Percentiles rank a stretch among this genome's conserved stretches.
These are phyloP conservation scores for Rauvolfia tetraphylla DNA, from an alignment of 257 asterid species.

Conservation along the genomic window DNA sequence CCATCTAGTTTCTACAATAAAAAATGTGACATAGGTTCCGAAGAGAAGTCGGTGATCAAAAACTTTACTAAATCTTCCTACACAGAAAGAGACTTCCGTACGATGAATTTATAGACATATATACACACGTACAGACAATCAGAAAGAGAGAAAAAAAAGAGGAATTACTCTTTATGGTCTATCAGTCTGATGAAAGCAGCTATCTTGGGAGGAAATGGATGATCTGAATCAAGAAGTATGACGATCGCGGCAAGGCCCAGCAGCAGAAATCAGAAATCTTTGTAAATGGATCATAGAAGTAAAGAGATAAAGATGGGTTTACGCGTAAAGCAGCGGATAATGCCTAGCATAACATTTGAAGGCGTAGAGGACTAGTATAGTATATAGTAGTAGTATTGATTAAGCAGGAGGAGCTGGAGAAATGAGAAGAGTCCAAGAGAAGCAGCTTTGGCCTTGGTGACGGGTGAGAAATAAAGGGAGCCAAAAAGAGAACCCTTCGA, in stretches of 20 bases:
- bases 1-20: neutral
- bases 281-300: neutral
- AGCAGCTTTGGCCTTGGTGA: conserved; percentile 4
- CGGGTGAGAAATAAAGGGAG: too few relatives aligned
- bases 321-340: neutral
- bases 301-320: neutral
- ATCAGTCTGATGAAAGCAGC: conserved; percentile 1
- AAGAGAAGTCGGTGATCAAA: neutral
- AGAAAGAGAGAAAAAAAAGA: neutral
- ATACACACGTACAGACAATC: neutral
- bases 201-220: conserved; percentile 8
- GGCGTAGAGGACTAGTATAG: neutral
- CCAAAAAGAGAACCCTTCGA: neutral
- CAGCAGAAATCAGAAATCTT: conserved; percentile 4
- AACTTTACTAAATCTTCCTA: neutral
- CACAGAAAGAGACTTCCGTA: neutral
- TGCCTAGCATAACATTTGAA: neutral
- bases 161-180: neutral
- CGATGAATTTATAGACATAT: neutral
- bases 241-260: neutral
- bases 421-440: conserved; percentile 16
- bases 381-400: neutral
- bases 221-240: conserved; percentile 1
- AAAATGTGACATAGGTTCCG: neutral
- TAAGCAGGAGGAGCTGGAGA: neutral